Evolutionary conservation across 2,329 filamentous ascomycete species (phyloP).

Genomic region (Pseudogymnoascus pannorum): DNA sequence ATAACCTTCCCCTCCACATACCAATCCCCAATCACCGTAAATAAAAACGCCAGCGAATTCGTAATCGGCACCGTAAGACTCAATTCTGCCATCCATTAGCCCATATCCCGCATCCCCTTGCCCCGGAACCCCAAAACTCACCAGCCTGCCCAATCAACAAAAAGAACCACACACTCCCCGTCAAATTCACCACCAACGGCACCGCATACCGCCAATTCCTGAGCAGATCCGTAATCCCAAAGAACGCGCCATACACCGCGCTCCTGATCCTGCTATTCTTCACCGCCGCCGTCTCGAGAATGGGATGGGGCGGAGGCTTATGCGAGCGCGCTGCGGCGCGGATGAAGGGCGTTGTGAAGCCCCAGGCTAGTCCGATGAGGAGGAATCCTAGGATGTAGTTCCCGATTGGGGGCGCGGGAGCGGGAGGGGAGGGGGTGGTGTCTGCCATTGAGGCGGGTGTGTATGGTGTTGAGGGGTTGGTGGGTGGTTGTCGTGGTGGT

Average conservation of each 20-base stretch:
- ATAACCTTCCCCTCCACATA: conserved; percentile 90
- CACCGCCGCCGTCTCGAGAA: conserved; percentile 45
- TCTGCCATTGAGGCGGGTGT: neutral
- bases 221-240: conserved; percentile 70
- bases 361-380: conserved; percentile 87
- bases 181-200: conserved; percentile 79
- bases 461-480: neutral
- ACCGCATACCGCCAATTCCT: conserved; percentile 76
- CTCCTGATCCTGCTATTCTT: conserved; percentile 52
- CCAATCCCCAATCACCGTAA: conserved; percentile 92
- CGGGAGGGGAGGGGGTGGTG: conserved; percentile 1
- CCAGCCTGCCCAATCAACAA: conserved; percentile 86
- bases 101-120: neutral
- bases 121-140: conserved; percentile 37
- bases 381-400: conserved; percentile 87
- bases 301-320: conserved; percentile 51
- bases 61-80: conserved; percentile 92
- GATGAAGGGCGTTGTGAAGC: conserved; percentile 88
- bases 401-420: conserved; percentile 45
- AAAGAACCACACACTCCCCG: conserved; percentile 95
- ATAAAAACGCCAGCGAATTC: conserved; percentile 91
- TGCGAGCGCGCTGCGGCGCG: conserved; percentile 74
- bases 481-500: neutral
- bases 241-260: conserved; percentile 58
- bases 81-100: conserved; percentile 51